Evolutionary conservation across 1,139 yeast genomes (phyloP).

Genomic region (Blastobotrys petasosporus): DNA sequence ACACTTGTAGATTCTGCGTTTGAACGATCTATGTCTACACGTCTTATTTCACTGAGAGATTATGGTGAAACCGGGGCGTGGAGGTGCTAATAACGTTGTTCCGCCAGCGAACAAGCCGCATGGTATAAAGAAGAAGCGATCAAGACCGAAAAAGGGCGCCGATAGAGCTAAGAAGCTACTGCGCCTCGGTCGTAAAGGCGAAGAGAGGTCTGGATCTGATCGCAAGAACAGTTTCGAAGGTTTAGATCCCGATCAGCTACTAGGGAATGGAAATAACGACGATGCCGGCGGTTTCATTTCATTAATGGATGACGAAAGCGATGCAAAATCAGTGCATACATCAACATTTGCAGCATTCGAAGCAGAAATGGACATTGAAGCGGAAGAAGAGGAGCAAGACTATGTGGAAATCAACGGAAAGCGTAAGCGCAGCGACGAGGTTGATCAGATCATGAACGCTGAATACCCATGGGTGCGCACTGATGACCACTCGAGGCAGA

Average conservation of each 20-base stretch:
- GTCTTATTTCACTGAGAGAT: too few relatives aligned
- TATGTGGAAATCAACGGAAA: slow-evolving; percentile 10
- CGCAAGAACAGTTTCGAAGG: slow-evolving; percentile 1
- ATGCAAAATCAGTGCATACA: slow-evolving; percentile 21
- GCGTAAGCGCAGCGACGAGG: slow-evolving; percentile 8
- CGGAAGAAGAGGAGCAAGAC: slow-evolving; percentile 17
- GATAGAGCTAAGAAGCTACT: not conserved
- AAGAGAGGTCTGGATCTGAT: too few relatives aligned
- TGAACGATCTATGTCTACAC: too few relatives aligned
- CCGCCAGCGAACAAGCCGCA: slow-evolving; percentile 11
- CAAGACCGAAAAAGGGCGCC: not conserved
- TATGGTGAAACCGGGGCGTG: not conserved
- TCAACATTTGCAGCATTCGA: slow-evolving; percentile 24
- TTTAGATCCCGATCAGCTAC: not conserved
- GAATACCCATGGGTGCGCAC: slow-evolving; percentile 77
- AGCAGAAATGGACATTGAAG: slow-evolving; percentile 16
- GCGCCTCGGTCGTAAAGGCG: not conserved
- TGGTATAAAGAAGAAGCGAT: slow-evolving; percentile 1
- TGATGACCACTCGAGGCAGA: slow-evolving; percentile 66
- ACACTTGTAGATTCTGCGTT: too few relatives aligned
- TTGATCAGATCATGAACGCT: slow-evolving; percentile 22
- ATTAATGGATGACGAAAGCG: slow-evolving; percentile 22
- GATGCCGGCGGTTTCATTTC: slow-evolving; percentile 37
- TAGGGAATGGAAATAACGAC: slow-evolving; percentile 11
- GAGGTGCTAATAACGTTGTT: slow-evolving; percentile 6